A percentile compares a stretch with the other conserved stretches of the same genome.
phyloP scores from a whole-genome alignment of 2,329 filamentous ascomycete species.

The Talaromyces sp. region DNA sequence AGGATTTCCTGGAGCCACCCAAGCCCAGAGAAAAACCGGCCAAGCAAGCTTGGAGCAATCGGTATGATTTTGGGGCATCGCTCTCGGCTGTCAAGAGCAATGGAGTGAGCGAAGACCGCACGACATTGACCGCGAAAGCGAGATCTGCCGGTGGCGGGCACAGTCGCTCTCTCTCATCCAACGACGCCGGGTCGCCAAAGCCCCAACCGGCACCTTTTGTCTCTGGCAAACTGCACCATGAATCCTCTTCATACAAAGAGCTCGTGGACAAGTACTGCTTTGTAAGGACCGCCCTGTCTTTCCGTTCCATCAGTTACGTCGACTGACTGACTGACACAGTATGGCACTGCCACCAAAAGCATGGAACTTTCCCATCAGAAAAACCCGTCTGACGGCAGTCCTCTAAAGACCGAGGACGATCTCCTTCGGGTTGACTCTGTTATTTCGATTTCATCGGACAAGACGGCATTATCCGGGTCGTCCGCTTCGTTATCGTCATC shows the following conservation, averaged over 20 bases:
- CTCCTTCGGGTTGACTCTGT: constrained; percentile 7
- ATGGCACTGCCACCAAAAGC: constrained; percentile 45
- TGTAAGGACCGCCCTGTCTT: constrained; percentile 63
- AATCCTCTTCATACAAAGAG: constrained; percentile 90
- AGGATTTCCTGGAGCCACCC: constrained; percentile 56
- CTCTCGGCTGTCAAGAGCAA: constrained; percentile 73
- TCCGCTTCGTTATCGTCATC: not conserved
- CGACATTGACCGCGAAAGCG: constrained; percentile 52
- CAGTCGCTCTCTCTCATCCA: constrained; percentile 13
- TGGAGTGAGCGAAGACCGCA: constrained; percentile 55
- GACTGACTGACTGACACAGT: constrained; percentile 34
- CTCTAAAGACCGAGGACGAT: not conserved
- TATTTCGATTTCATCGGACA: constrained; percentile 2
- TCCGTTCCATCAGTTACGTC: constrained; percentile 25
- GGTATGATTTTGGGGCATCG: constrained; percentile 95
- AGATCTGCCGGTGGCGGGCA: constrained; percentile 29
- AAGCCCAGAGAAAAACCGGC: constrained; percentile 43
- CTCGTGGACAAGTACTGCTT: constrained; percentile 99
- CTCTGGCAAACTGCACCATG: constrained; percentile 62
- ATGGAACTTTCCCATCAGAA: constrained; percentile 14
- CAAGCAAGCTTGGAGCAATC: constrained; percentile 77
- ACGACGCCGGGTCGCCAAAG: not conserved
- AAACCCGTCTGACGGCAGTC: not conserved
- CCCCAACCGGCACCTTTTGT: constrained; percentile 44
- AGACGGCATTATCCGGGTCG: not conserved